Base-by-base conservation (phyloP, 129 eudicot genomes). In the Tagetes erecta region DNA sequence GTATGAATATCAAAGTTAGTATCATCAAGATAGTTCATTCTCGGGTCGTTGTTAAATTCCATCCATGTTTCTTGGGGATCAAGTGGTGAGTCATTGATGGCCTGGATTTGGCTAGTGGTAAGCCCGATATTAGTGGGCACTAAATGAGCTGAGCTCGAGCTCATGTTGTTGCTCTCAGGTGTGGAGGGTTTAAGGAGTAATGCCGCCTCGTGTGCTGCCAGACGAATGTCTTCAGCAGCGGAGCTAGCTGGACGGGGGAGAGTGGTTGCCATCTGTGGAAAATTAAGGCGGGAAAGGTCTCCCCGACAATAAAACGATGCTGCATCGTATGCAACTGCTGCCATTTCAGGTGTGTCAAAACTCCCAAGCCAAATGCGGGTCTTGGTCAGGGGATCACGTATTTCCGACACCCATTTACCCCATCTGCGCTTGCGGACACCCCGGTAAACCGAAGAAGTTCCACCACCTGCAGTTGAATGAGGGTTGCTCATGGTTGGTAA, bases 321-420 rank as follows among this genome's bases (percentile, higher is more conserved):
- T 34, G 84, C 75, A 56, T 85, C 89, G 33, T 82, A 65, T n/a
- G 89, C 89, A 13, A 72, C 44, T 3, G 87, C 90, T 1, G 87
- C 87, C 90, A 86, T 86, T 79, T 86, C 85, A 2, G 85, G 81
- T 3, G 87, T 86, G 71, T 86, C 87, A 1, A 86, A 86, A 71
- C 87, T 86, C 49, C 90, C 90, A 0, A 86, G 85, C 90, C 90
- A 86, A 56, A 86, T 83, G 71, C 89, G 77, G 2, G 87, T 73
- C 56, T 80, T 83, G 62, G 75, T 83, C 10, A 76, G 45, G 2
- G 87, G 90, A 0, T 83, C 90, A 5, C 90, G 84, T 67, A 86
- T 83, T 62, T 86, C 90, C 0, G 85, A 86, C 71, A 86, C 90
- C 87, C 90, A 86, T 80, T 83, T 83, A 12, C 90, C 90, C 85